These are phyloP conservation scores for Solanum virginianum DNA, from an alignment of 257 asterid genomes.

Conservation along the genomic window DNA sequence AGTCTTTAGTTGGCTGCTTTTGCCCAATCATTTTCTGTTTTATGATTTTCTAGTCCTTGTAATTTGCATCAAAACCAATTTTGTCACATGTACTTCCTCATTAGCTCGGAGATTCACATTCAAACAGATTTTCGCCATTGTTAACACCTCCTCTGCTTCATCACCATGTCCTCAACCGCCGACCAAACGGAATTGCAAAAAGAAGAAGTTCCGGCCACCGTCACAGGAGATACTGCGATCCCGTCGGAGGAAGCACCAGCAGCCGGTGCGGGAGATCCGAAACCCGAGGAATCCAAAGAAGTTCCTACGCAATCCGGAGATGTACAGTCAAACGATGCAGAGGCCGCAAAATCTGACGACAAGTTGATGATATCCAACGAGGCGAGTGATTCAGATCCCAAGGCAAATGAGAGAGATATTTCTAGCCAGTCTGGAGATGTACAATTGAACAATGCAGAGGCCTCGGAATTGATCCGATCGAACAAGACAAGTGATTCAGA, in stretches of 20 bases:
- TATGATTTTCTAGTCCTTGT: neutral
- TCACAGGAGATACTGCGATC: conserved; percentile 22
- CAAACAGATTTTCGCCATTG: neutral
- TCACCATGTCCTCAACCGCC: conserved; percentile 31
- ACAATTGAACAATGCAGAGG: conserved; percentile 20
- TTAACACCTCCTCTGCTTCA: neutral
- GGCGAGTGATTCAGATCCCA: neutral
- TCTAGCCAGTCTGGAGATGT: conserved; percentile 7
- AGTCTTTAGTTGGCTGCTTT: neutral
- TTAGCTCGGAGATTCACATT: neutral
- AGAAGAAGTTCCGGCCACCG: conserved; percentile 26
- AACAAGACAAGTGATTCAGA: neutral
- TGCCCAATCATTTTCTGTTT: neutral
- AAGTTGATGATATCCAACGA: conserved; percentile 16
- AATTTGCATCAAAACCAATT: neutral
- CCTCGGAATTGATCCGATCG: conserved; percentile 12
- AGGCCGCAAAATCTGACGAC: conserved; percentile 16
- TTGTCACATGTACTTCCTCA: neutral
- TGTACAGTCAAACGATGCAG: conserved; percentile 18
- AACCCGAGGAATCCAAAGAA: neutral
- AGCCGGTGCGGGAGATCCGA: conserved; percentile 16
- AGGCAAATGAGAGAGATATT: neutral
- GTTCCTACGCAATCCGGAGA: conserved; percentile 10
- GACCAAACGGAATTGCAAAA: conserved; percentile 30
- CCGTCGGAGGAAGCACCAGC: conserved; percentile 14